Evolutionary conservation across 768 basidiomycete genomes (phyloP).

Genomic region (Auricularia cornea): DNA sequence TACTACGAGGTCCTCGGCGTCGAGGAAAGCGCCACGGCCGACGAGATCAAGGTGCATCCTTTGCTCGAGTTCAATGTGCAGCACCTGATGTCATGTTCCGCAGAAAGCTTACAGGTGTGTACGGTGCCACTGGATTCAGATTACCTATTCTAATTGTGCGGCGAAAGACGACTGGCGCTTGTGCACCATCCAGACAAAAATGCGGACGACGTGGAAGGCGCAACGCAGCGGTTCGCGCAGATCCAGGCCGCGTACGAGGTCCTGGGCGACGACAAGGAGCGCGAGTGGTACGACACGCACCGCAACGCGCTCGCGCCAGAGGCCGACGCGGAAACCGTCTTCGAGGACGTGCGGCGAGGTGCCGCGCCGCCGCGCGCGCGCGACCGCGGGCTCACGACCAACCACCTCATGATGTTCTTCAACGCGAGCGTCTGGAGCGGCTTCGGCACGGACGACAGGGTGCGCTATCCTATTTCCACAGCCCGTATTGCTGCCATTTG

Average conservation of each 20-base stretch:
- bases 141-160: too few relatives aligned
- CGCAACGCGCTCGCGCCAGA: conserved; percentile 70
- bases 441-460: conserved; percentile 55
- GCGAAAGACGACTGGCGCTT: conserved; percentile 74
- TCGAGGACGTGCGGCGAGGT: conserved; percentile 77
- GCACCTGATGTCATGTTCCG: neutral
- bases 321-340: conserved; percentile 75
- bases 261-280: conserved; percentile 93
- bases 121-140: too few relatives aligned
- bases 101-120: neutral
- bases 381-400: conserved; percentile 70
- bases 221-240: conserved; percentile 78
- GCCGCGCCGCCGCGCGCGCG: conserved; percentile 40
- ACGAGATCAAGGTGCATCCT: conserved; percentile 75
- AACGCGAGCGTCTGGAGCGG: conserved; percentile 58
- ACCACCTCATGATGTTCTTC: conserved; percentile 81
- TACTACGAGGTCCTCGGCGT: conserved; percentile 81
- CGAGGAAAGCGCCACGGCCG: conserved; percentile 70
- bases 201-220: conserved; percentile 67
- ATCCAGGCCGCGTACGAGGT: conserved; percentile 97
- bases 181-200: conserved; percentile 89
- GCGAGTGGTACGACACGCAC: conserved; percentile 97
- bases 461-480: conserved; percentile 24
- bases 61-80: neutral
- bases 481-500: neutral